Conservation (phyloP, 2,329 filamentous ascomycete genomes). For the Sporothrix phasma region DNA sequence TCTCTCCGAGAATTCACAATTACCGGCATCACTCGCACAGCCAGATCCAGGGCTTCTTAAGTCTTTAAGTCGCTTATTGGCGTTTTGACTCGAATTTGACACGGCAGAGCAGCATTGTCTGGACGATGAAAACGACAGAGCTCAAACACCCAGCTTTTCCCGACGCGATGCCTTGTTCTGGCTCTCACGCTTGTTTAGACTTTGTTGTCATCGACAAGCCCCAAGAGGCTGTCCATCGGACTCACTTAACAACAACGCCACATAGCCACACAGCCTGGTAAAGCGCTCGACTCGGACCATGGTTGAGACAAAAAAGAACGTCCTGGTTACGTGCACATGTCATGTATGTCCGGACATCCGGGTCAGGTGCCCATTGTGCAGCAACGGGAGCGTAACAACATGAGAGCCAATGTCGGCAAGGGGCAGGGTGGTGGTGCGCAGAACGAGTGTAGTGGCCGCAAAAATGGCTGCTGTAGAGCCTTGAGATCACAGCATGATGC, state of each 20-base stretch:
- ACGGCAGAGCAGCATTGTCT: background rate
- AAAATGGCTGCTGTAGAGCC: background rate
- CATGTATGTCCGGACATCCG: background rate
- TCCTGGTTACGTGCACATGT: background rate
- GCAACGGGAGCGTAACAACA: background rate
- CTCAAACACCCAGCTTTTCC: too few relatives aligned
- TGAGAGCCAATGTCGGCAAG: background rate
- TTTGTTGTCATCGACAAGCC: too few relatives aligned
- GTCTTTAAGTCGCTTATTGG: background rate
- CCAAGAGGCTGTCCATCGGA: too few relatives aligned
- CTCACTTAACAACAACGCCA: background rate
- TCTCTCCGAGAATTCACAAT: background rate
- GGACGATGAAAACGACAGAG: too few relatives aligned
- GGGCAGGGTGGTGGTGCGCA: background rate
- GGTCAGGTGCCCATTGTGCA: background rate
- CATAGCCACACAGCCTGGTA: background rate
- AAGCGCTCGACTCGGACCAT: background rate
- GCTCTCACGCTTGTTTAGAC: too few relatives aligned
- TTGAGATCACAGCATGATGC: background rate
- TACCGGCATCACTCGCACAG: background rate
- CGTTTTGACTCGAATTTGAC: background rate
- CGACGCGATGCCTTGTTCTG: too few relatives aligned
- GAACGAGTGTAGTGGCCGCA: background rate
- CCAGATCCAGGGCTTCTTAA: background rate
- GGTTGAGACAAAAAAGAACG: background rate